Evolutionary conservation across 2,329 filamentous ascomycete species (phyloP), one percentile per base, ranked within the genome.

Genomic region (Fusarium armeniacum): DNA sequence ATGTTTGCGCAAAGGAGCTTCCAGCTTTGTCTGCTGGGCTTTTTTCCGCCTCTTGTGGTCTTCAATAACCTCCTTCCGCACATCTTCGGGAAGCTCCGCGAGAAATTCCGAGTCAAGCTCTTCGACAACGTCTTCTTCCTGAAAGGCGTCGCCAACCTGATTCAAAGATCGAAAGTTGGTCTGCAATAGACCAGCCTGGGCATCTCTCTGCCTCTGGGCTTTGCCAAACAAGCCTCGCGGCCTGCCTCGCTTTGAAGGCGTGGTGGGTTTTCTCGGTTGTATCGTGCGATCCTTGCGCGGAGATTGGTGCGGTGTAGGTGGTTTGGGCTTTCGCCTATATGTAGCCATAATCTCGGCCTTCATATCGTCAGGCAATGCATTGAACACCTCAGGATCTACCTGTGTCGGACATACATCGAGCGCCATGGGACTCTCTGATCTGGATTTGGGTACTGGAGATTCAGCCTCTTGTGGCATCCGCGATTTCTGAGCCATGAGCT

Each of bases 351-450:
- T 84, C 78, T 98, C 96, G 3, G 90, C 88, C 67, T 94, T 92
- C 76, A 99, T 89, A 66, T 97, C 93, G 38, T 91, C 89, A 0
- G 96, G 96, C 1, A 99, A 83, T 1, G 92, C 93, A 43, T 90
- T 87, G 67, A 98, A 91, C 3, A 94, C 92, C 43, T 95, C 93
- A 0, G 89, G 90, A 75, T 99, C 96, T 22, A 98, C 85, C 72
- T 97, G 93, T 1, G 93, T 93, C 30, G 93, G 89, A 2, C 90
- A 91, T 28, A 60, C 35, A 12, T 77, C 76, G 13, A 73, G 77
- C 4, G 79, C 79, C 43, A 80, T 80, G 13, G 82, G 80, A 63
- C 81, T 81, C 38, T 81, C 78, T 1, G 83, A 80, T 44, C 79
- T 80, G 67, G 65, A 76, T 26, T 33, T 70, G 43, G 40, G 77